Evolutionary conservation across 371 early-diverging fungal species (phyloP).

Genomic region (Mycotypha africana): DNA sequence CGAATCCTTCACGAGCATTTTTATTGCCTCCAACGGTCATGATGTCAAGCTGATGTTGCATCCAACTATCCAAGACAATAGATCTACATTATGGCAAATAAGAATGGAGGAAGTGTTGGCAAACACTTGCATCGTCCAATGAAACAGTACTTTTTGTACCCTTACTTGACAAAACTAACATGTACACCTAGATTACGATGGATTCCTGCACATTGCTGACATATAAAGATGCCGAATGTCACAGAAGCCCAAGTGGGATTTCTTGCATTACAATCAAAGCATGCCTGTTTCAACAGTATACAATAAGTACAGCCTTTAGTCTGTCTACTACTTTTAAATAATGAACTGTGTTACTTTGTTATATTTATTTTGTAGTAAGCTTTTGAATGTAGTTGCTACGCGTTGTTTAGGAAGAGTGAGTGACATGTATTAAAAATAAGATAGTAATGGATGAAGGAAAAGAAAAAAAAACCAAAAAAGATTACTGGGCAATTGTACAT

Average conservation of each 20-base stretch:
- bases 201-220: slow-evolving; percentile 96
- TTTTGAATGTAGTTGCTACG: slow-evolving; percentile 68
- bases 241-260: slow-evolving; percentile 97
- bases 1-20: slow-evolving; percentile 74
- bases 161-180: slow-evolving; percentile 90
- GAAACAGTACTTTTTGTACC: no score
- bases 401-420: no score
- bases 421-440: no score
- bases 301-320: no score
- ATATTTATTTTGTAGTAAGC: slow-evolving; percentile 57
- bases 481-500: no score
- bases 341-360: slow-evolving; percentile 69
- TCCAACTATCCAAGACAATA: slow-evolving; percentile 84
- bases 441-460: no score
- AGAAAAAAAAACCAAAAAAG: no score
- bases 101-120: background rate
- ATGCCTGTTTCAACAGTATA: slow-evolving; percentile 61
- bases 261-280: slow-evolving; percentile 95
- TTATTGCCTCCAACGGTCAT: slow-evolving; percentile 77
- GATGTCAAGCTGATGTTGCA: slow-evolving; percentile 88
- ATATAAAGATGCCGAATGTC: slow-evolving; percentile 95
- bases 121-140: no score
- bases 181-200: slow-evolving; percentile 95
- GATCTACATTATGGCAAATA: slow-evolving; percentile 47
- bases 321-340: no score